Evolutionary conservation across 805 yeast species (phyloP), one percentile per base, ranked within the genome.

Genomic region (Metschnikowia continentalis): DNA sequence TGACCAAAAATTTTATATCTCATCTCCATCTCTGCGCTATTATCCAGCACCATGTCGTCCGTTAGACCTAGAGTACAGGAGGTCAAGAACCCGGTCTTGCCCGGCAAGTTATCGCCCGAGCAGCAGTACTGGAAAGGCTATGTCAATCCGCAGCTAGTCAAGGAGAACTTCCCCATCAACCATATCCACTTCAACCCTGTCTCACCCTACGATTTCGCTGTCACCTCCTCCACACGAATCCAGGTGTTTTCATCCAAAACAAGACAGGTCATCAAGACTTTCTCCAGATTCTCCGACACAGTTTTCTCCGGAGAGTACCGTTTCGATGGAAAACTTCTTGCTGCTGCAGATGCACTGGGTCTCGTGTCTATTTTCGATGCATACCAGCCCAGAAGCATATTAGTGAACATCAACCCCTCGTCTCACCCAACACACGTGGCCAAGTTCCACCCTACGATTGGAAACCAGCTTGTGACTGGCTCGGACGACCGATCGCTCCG

Each of bases 321-420:
- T 62, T 79, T 79, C 50, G 99, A 94, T 65, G 99, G 99, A 49
- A 88, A 89, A 64, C 77, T 94, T 42, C 68, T 94, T 30, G 95
- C 87, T 19, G 97, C 97, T 4, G 95, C 96, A 61, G 99, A 94
- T 71, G 96, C 96, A 13, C 82, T 94, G 3, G 99, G 99, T 17
- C 67, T 89, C 50, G 96, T 94, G 13, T 95, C 95, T 55, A 84
- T 91, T 8, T 92, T 88, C 64, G 97, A 94, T 67, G 83, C 96
- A 32, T 75, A 79, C 50, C 85, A 82, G 57, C 90, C 96, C 40
- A 76, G 96, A 59, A 83, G 89, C 20, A 73, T 90, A 20, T 74
- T 92, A 50, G 88, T 92, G 35, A 83, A 94, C 20, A 75, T 94
- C 46, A 81, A 82, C 50, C 96, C 97, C 5, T 84, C 95, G 0